A percentile compares a stretch with the other conserved stretches of the same genome.
These are phyloP conservation scores for Myriosclerotinia duriaeana DNA, from an alignment of 2,329 filamentous ascomycete genomes.

Conservation along the genomic window DNA sequence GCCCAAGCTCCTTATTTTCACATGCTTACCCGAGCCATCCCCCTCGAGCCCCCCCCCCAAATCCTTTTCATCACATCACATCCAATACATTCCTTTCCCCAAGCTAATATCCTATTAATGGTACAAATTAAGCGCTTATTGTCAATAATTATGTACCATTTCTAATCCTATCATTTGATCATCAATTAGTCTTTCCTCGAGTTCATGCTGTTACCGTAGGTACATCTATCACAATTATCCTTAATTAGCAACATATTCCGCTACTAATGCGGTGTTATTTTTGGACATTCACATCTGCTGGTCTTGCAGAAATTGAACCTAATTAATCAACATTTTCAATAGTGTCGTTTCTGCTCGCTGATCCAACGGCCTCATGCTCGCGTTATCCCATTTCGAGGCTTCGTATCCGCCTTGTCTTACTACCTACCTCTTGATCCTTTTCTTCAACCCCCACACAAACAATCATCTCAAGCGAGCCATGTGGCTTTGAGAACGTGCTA, in stretches of 20 bases:
- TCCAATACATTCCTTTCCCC: constrained; percentile 17
- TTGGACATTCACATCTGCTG: constrained; percentile 19
- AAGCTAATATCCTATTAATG: constrained; percentile 23
- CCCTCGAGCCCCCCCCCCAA: not conserved
- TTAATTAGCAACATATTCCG: constrained; percentile 24
- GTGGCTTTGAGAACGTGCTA: constrained; percentile 5
- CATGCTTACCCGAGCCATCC: not conserved
- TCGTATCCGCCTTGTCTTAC: not conserved
- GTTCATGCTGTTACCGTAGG: not conserved
- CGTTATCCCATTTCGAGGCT: not conserved
- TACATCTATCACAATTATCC: constrained; percentile 10
- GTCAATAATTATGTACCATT: constrained; percentile 22
- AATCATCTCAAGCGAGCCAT: constrained; percentile 10
- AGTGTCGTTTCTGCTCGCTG: not conserved
- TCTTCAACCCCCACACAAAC: not conserved
- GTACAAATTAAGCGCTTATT: constrained; percentile 21
- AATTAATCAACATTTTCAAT: constrained; percentile 25
- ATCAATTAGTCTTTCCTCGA: not conserved
- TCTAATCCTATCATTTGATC: constrained; percentile 10
- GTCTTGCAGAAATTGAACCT: constrained; percentile 18
- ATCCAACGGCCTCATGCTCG: not conserved
- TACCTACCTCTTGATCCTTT: not conserved
- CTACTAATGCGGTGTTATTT: constrained; percentile 22
- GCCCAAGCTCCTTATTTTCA: constrained; percentile 7
- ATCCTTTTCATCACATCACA: constrained; percentile 2